phyloP scores from a whole-genome alignment of 1,284 basidiomycete species.

The Microbotryomycetes sp. region DNA sequence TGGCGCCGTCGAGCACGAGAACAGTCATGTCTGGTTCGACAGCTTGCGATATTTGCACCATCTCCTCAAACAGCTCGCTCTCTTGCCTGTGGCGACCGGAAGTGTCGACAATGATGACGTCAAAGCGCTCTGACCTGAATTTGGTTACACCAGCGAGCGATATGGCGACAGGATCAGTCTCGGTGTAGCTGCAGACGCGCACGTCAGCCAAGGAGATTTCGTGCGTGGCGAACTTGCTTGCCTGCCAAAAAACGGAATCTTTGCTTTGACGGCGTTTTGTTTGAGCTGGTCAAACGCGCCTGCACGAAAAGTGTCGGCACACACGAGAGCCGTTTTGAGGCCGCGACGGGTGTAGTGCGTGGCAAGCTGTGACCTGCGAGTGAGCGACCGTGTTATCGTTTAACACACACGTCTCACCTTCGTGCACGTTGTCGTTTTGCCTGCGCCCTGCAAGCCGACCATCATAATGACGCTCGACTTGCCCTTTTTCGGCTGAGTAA shows the following conservation, averaged over 20 bases:
- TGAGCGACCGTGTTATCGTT: slow-evolving; percentile 1
- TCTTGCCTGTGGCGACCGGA: slow-evolving; percentile 97
- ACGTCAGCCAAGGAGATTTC: background rate
- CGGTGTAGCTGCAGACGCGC: slow-evolving; percentile 60
- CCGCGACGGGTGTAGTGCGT: slow-evolving; percentile 97
- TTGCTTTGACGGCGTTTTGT: slow-evolving; percentile 91
- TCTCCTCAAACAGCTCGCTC: slow-evolving; percentile 92
- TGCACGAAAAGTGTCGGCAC: slow-evolving; percentile 98
- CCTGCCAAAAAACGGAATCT: slow-evolving; percentile 97
- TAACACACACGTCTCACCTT: slow-evolving; percentile 46
- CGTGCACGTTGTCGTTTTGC: slow-evolving; percentile 97
- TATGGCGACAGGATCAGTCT: slow-evolving; percentile 94
- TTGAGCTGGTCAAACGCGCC: slow-evolving; percentile 96
- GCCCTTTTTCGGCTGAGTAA: slow-evolving; percentile 91
- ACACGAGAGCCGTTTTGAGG: slow-evolving; percentile 96
- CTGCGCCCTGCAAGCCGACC: slow-evolving; percentile 93
- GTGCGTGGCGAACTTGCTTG: slow-evolving; percentile 2
- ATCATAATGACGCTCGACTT: slow-evolving; percentile 96
- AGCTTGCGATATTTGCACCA: slow-evolving; percentile 90
- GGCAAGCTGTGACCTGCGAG: slow-evolving; percentile 53
- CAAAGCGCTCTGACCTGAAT: slow-evolving; percentile 96
- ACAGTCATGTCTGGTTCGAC: slow-evolving; percentile 65
- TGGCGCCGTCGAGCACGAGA: slow-evolving; percentile 46
- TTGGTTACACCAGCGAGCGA: slow-evolving; percentile 90
- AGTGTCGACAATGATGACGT: slow-evolving; percentile 98